Base-by-base conservation (phyloP, 208 protist genomes). In the Leishmania amazonensis region DNA sequence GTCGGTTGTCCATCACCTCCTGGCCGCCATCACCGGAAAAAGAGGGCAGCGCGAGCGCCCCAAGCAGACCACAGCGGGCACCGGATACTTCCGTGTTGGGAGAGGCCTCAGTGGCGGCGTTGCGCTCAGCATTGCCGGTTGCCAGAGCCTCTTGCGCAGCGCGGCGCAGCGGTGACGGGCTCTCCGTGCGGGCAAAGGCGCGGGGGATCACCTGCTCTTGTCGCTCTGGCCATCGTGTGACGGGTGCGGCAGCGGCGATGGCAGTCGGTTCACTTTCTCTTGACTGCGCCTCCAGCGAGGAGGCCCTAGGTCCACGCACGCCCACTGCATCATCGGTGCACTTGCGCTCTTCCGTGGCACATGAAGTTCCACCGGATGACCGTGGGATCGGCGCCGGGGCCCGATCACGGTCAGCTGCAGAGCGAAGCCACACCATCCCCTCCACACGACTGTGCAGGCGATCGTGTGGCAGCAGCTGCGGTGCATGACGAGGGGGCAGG, bases 131-230 rank as follows among this genome's bases (percentile, higher is more conserved):
- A 76, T 13, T n/a, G 51, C 13, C 49, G 47, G 45, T 51, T 38
- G 31, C 72, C 28, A 35, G 45, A 49, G 11, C 72, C 49, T 8
- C 40, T 8, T 60, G n/a, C n/a, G 47, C 47, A 40, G 17, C 17
- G 31, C 60, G 31, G 49, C 53, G 70, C 81, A 84, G 31, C 2
- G 57, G 81, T 31, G 81, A 80, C 21, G 76, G 68, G 58, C 75
- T 84, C 51, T 79, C 81, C 19, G 81, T 80, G 47, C 57, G 57
- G 15, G 68, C 42, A 76, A 79, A 80, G 15, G 65, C 54, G 45
- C 7, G 38, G n/a, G 53, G 67, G 42, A 3, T 28, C 24, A 5
- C 42, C 38, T 73, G 40, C 68, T 47, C 38, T 49, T 31, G 21
- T n/a, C 38, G 62, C 60, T 42, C 24, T 38, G 21, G 80, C 53